A percentile compares a stretch with the other conserved stretches of the same genome.
phyloP scores from a whole-genome alignment of 768 basidiomycete genomes.

The Neoboletus magnificus region DNA sequence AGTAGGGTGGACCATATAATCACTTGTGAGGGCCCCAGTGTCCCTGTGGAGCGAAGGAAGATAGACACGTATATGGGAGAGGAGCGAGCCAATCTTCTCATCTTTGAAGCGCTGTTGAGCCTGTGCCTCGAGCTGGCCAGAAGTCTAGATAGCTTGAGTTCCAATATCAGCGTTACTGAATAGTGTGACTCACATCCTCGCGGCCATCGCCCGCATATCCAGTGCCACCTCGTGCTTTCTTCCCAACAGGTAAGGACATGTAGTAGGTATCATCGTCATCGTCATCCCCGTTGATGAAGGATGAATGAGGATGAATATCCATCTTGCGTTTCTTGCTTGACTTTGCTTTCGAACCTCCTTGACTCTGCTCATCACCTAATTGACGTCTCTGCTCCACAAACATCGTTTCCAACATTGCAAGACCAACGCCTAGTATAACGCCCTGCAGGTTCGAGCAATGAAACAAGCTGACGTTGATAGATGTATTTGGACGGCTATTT shows the following conservation, averaged over 20 bases:
- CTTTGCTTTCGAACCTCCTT: conserved; percentile 26
- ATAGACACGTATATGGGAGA: conserved; percentile 73
- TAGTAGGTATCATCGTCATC: conserved; percentile 56
- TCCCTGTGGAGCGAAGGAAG: conserved; percentile 76
- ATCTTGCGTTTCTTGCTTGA: conserved; percentile 43
- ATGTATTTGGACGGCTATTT: conserved; percentile 42
- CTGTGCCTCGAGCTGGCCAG: conserved; percentile 77
- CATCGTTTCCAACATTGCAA: conserved; percentile 77
- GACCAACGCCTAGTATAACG: conserved; percentile 84
- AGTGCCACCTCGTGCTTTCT: conserved; percentile 73
- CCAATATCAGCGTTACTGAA: neutral
- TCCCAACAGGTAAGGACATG: conserved; percentile 43
- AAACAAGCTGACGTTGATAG: conserved; percentile 61
- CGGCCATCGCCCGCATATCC: conserved; percentile 83
- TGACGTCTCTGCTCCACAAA: conserved; percentile 56
- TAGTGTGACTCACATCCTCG: conserved; percentile 70
- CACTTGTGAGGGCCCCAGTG: conserved; percentile 77
- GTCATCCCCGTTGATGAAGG: conserved; percentile 36
- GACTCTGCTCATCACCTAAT: conserved; percentile 24
- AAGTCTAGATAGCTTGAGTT: conserved; percentile 46
- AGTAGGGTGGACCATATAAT: conserved; percentile 91
- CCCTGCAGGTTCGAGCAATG: conserved; percentile 92
- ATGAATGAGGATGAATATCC: conserved; percentile 25
- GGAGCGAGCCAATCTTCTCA: conserved; percentile 62
- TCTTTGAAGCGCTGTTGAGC: conserved; percentile 74